phyloP scores from a whole-genome alignment of 495 filamentous ascomycete species.

The Neurospora sp. region DNA sequence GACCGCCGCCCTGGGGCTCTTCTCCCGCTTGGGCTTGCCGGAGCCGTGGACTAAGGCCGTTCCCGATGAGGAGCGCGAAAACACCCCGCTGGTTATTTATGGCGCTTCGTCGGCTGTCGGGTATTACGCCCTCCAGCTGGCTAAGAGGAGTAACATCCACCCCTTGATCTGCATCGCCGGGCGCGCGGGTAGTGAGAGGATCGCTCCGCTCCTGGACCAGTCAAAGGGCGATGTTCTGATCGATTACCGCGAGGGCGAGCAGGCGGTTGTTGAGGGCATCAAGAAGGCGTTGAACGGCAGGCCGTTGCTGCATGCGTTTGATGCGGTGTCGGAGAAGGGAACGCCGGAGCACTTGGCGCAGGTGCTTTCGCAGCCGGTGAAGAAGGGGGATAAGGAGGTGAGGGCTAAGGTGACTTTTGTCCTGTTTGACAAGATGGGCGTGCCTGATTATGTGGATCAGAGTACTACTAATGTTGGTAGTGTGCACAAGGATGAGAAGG shows the following conservation, averaged over 20 bases:
- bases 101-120: slow-evolving; percentile 60
- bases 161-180: slow-evolving; percentile 65
- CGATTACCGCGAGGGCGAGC: slow-evolving; percentile 58
- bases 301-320: slow-evolving; percentile 39
- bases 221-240: slow-evolving; percentile 58
- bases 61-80: slow-evolving; percentile 15
- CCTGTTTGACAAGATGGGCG: slow-evolving; percentile 27
- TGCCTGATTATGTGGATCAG: slow-evolving; percentile 26
- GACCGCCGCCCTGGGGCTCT: slow-evolving; percentile 60
- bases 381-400: slow-evolving; percentile 8
- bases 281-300: slow-evolving; percentile 32
- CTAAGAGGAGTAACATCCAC: slow-evolving; percentile 56
- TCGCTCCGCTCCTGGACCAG: slow-evolving; percentile 49
- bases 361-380: slow-evolving; percentile 30
- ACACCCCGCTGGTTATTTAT: slow-evolving; percentile 46
- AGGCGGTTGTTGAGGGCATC: slow-evolving; percentile 41
- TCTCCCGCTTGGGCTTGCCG: slow-evolving; percentile 48
- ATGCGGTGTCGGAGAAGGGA: slow-evolving; percentile 49
- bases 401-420: slow-evolving; percentile 42
- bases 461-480: slow-evolving; percentile 36
- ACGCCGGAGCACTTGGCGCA: slow-evolving; percentile 35
- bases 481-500: slow-evolving; percentile 40
- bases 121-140: slow-evolving; percentile 58
- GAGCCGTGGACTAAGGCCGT: slow-evolving; percentile 43
- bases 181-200: slow-evolving; percentile 37